These are phyloP conservation scores for Aspergillus viridinutans DNA, from an alignment of 2,329 filamentous ascomycete genomes.

Conservation along the genomic window DNA sequence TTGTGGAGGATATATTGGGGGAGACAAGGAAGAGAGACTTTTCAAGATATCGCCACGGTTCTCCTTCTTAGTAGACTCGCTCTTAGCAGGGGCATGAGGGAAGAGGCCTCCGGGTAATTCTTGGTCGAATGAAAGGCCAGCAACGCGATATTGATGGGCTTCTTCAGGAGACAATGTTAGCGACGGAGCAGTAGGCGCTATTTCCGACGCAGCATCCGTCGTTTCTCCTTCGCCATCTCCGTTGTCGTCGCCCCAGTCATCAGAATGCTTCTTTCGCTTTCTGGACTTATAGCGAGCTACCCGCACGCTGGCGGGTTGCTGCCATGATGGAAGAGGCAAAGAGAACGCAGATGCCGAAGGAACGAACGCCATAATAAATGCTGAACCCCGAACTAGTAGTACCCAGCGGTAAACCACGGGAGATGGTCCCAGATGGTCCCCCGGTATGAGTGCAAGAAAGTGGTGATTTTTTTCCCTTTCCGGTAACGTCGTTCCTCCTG, in stretches of 20 bases:
- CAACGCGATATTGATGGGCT: conserved; percentile 41
- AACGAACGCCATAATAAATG: conserved; percentile 23
- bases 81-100: conserved; percentile 33
- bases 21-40: conserved; percentile 28
- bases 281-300: conserved; percentile 31
- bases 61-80: conserved; percentile 6
- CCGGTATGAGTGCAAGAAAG: too few relatives aligned
- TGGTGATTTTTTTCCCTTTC: too few relatives aligned
- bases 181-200: conserved; percentile 17
- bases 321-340: conserved; percentile 35
- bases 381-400: conserved; percentile 1
- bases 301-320: conserved; percentile 34
- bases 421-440: too few relatives aligned
- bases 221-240: conserved; percentile 22
- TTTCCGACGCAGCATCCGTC: conserved; percentile 27
- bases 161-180: conserved; percentile 38
- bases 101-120: conserved; percentile 39
- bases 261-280: conserved; percentile 30
- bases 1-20: conserved; percentile 32
- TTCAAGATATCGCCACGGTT: conserved; percentile 18
- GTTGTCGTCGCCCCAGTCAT: conserved; percentile 24
- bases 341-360: conserved; percentile 35
- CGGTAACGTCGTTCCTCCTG: too few relatives aligned
- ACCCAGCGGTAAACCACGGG: not conserved
- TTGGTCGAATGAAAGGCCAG: conserved; percentile 36